Evolutionary conservation across 768 basidiomycete species (phyloP), one percentile per base, ranked within the genome.

Genomic region (Gelatoporia subvermispora): DNA sequence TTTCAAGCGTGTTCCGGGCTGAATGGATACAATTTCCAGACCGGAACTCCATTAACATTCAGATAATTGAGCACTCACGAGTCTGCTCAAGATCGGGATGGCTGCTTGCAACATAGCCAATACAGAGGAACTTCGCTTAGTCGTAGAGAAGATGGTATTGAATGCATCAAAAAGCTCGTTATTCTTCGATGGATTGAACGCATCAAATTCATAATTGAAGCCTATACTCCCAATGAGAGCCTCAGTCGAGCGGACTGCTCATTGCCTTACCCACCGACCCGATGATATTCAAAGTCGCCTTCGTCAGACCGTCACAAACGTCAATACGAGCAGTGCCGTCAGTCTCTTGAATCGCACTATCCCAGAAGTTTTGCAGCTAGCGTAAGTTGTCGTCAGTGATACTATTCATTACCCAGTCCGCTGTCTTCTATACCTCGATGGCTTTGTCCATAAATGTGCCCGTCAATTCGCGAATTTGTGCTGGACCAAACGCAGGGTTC

Each of bases 401-500:
- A 31, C 28, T 16, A 17, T 39, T 5, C n/a, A 16, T 7, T 17
- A 5, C n/a, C 21, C 38, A 39, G 38, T 5, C 8, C 5, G 1
- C 17, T 31, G 0, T 16, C 42, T 11, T 3, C 22, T 43, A 17
- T 58, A 78, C 82, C 60, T 76, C 62, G 0, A 72, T 55, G 0
- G 82, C 65, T 60, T 83, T 85, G 1, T 74, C 71, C 2, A 81
- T 52, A 51, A 85, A 84, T 8, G 79, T 77, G 13, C 71, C 70
- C 0, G 80, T 80, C 13, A 85, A 58, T 39, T 75, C 77, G 3
- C 82, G 70, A 25, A 85, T 72, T 54, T 84, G 82, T 2, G 72
- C 63, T 1, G 72, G 70, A 2, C 83, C 81, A 55, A 87, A 87
- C 0, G 82, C 82, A 16, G 84, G 84, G 52, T 85, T 86, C 84